Conservation (phyloP, 2,329 filamentous ascomycete genomes). For the Keithomyces neogunnii region DNA sequence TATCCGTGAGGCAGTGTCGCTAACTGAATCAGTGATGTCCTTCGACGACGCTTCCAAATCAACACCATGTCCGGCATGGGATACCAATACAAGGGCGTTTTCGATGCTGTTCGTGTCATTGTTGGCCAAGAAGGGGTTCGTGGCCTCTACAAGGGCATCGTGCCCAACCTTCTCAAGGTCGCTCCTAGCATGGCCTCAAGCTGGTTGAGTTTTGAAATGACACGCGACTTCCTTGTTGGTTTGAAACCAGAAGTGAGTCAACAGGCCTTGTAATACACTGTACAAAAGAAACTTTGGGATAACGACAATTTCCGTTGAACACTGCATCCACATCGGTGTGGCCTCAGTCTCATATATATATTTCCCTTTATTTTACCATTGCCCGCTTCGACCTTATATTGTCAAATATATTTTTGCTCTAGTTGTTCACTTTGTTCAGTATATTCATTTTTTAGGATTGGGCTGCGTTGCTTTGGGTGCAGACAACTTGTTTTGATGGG, state of each 20-base stretch:
- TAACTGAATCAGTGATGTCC: conserved; percentile 58
- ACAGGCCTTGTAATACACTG: conserved; percentile 15
- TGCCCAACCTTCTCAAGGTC: conserved; percentile 92
- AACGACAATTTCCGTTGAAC: not conserved
- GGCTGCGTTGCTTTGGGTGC: not conserved
- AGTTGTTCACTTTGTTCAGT: not conserved
- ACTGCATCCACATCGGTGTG: conserved; percentile 3
- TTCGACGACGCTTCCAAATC: conserved; percentile 91
- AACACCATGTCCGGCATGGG: conserved; percentile 99
- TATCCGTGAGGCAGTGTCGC: conserved; percentile 9
- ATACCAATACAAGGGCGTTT: conserved; percentile 84
- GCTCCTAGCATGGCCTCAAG: conserved; percentile 97
- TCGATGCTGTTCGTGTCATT: conserved; percentile 76
- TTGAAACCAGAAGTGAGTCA: conserved; percentile 38
- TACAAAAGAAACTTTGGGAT: conserved; percentile 4
- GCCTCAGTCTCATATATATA: not conserved
- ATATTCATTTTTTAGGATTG: not conserved
- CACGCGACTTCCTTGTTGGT: conserved; percentile 72
- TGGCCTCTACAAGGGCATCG: conserved; percentile 92
- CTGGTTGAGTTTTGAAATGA: conserved; percentile 95
- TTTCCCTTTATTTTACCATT: not conserved
- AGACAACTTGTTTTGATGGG: not conserved
- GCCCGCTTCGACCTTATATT: not conserved
- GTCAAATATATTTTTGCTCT: not conserved
- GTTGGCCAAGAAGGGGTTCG: conserved; percentile 71